A percentile compares a stretch with the other conserved stretches of the same genome.
Evolutionary conservation across 2,329 filamentous ascomycete species (phyloP).

Genomic region (Xylariaceae sp.): DNA sequence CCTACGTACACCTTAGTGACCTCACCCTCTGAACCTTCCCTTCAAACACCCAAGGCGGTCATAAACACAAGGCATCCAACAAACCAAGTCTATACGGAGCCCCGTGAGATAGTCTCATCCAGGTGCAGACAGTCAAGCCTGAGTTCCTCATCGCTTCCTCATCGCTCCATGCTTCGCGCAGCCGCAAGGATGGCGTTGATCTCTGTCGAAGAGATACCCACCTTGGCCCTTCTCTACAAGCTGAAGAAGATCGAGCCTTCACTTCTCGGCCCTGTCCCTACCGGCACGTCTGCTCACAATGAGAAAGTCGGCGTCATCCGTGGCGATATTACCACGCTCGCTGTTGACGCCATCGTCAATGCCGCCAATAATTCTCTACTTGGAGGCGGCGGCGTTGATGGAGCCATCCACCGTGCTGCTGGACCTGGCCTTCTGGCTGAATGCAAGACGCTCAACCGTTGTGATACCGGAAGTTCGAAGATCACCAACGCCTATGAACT

Average conservation of each 20-base stretch:
- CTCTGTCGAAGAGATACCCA: slow-evolving; percentile 56
- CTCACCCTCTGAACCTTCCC: too few relatives aligned
- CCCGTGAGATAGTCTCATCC: too few relatives aligned
- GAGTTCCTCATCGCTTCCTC: not conserved
- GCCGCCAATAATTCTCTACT: slow-evolving; percentile 78
- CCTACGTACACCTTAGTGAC: too few relatives aligned
- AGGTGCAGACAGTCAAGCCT: too few relatives aligned
- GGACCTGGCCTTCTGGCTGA: slow-evolving; percentile 66
- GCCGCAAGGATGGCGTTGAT: slow-evolving; percentile 38
- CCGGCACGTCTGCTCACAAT: slow-evolving; percentile 52
- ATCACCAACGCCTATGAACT: slow-evolving; percentile 77
- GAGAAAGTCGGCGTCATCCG: slow-evolving; percentile 67
- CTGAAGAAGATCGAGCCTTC: slow-evolving; percentile 43
- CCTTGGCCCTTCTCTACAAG: slow-evolving; percentile 65
- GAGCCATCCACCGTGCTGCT: slow-evolving; percentile 81
- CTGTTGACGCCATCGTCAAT: slow-evolving; percentile 84
- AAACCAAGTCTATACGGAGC: too few relatives aligned
- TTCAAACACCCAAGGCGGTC: too few relatives aligned
- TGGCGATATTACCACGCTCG: slow-evolving; percentile 78
- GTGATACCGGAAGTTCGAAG: slow-evolving; percentile 74
- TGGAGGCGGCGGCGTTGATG: slow-evolving; percentile 88
- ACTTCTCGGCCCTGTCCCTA: slow-evolving; percentile 19
- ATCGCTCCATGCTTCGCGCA: slow-evolving; percentile 15
- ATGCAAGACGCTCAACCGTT: slow-evolving; percentile 70
- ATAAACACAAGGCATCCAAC: too few relatives aligned